Percentiles rank a stretch among this genome's conserved stretches.
These are phyloP conservation scores for Pichia sp. DNA, from an alignment of 1,139 yeast species.

Conservation along the genomic window DNA sequence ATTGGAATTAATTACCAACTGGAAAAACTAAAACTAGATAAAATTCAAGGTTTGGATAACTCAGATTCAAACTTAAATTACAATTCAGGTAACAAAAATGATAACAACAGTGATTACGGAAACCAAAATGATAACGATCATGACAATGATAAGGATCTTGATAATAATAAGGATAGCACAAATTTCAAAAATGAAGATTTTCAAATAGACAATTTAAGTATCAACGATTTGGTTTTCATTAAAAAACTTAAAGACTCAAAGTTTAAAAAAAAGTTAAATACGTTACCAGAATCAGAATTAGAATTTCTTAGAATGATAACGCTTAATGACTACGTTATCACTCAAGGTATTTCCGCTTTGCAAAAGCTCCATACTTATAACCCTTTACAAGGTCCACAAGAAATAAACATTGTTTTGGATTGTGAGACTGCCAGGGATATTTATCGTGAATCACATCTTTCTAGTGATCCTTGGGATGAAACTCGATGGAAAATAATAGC, in stretches of 20 bases:
- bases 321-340: constrained; percentile 31
- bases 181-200: constrained; percentile 1
- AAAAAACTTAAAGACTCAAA: constrained; percentile 19
- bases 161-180: neutral
- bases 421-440: constrained; percentile 17
- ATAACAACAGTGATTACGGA: no score
- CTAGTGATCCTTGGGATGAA: constrained; percentile 22
- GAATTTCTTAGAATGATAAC: constrained; percentile 28
- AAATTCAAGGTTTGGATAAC: neutral
- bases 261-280: constrained; percentile 16
- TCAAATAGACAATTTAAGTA: constrained; percentile 15
- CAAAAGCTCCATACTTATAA: neutral
- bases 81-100: no score
- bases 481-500: constrained; percentile 21
- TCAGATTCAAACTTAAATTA: no score
- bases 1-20: constrained; percentile 52
- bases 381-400: no score
- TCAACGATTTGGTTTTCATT: constrained; percentile 19
- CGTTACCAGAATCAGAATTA: constrained; percentile 26
- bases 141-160: neutral
- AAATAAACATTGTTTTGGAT: constrained; percentile 11
- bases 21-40: constrained; percentile 3
- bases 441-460: constrained; percentile 18
- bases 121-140: neutral
- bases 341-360: neutral